phyloP scores from a whole-genome alignment of 495 filamentous ascomycete species.

The Hamigera avellanea region DNA sequence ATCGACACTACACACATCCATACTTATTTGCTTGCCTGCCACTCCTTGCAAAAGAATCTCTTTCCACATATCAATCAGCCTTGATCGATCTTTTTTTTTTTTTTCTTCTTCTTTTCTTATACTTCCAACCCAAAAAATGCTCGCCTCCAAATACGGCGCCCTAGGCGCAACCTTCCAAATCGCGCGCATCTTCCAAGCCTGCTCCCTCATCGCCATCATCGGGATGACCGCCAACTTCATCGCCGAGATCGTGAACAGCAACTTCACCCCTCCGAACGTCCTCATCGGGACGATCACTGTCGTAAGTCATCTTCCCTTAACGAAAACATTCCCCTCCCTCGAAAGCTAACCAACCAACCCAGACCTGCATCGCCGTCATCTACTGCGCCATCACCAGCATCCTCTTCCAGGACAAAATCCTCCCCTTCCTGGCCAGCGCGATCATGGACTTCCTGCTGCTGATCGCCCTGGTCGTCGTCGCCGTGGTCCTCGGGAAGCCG shows the following conservation, averaged over 20 bases:
- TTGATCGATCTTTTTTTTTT: no score
- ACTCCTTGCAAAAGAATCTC: no score
- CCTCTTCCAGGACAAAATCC: constrained; percentile 63
- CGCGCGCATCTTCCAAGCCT: constrained; percentile 56
- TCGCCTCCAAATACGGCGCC: constrained; percentile 44
- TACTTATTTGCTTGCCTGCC: background rate
- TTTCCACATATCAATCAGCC: no score
- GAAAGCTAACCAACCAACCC: constrained; percentile 2
- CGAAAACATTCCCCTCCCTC: background rate
- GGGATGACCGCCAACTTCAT: constrained; percentile 78
- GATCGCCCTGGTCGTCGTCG: constrained; percentile 58
- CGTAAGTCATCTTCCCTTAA: constrained; percentile 40
- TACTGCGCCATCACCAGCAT: constrained; percentile 66
- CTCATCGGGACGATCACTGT: constrained; percentile 69
- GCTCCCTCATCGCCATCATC: constrained; percentile 66
- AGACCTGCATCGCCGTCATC: constrained; percentile 67
- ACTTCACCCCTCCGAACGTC: constrained; percentile 53
- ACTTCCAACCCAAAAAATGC: constrained; percentile 1
- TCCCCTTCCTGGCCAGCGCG: constrained; percentile 58
- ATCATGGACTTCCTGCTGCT: constrained; percentile 56
- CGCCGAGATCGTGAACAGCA: constrained; percentile 53
- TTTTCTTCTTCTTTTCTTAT: background rate
- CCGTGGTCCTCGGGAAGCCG: constrained; percentile 67
- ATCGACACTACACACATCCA: background rate
- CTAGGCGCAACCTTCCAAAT: constrained; percentile 68